Evolutionary conservation across 768 basidiomycete genomes (phyloP), one percentile per base, ranked within the genome.

Genomic region (Russula foetens): DNA sequence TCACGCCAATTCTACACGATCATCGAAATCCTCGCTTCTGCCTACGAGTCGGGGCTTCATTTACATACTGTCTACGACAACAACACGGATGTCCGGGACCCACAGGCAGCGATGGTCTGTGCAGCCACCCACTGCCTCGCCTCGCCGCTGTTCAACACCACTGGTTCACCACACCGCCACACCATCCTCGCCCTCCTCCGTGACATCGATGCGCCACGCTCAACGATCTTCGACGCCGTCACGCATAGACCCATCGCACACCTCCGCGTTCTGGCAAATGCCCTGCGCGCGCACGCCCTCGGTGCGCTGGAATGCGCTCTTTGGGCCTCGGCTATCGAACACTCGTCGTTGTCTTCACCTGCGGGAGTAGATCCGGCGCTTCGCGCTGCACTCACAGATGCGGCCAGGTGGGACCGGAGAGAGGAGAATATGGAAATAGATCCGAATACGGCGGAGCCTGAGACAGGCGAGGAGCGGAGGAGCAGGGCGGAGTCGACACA

Each of bases 1-100:
- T 19, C 51, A 7, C 35, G 39, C 7, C 52, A 53, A 31, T 53
- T 62, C 33, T 21, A 53, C 31, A 26, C 61, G 7, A 53, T 62
- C 29, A 19, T 43, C 15, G 61, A 62, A 11, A 58, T 58, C 12
- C 61, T 62, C 29, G 51, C 39, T 17, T 53, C 61, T 2, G 61
- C 61, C 8, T 19, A 58, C 8, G 39, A 47, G 14, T 14, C 39
- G 4, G 51, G 51, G 3, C n/a, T 58, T 9, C 61, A 53, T 35
- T 23, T 43, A 29, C 6, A 31, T 38, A 26, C n/a, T 6, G 28
- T 44, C 28, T 17, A 28, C 53, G 19, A 48, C 28, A 35, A 9
- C 11, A 38, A 29, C 23, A 38, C 29, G 11, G 55, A 46, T 6
- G 7, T 17, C 26, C 60, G 48, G 7, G 51, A 28, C 28, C 51